A percentile compares a stretch with the other conserved stretches of the same genome.
Conservation (phyloP, 495 filamentous ascomycete species). For the Penicillium bovifimosum region DNA sequence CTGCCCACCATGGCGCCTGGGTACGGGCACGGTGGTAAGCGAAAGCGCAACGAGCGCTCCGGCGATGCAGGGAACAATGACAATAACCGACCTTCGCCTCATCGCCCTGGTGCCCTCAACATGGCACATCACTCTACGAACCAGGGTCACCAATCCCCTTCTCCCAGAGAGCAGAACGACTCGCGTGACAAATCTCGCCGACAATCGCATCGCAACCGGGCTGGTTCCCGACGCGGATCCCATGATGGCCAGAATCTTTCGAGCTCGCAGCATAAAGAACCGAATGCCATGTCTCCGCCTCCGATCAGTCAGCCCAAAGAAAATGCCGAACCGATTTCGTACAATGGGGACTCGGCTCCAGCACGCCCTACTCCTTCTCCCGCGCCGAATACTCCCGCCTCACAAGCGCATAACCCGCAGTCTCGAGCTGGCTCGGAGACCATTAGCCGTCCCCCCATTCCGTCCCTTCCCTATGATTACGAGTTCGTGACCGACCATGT, state of each 20-base stretch:
- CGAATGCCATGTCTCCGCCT: slow-evolving; percentile 37
- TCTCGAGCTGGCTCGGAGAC: slow-evolving; percentile 15
- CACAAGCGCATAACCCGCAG: slow-evolving; percentile 21
- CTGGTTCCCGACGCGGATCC: slow-evolving; percentile 27
- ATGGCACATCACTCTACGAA: slow-evolving; percentile 48
- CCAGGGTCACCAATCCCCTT: slow-evolving; percentile 28
- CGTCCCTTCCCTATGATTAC: slow-evolving; percentile 45
- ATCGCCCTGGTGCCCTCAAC: slow-evolving; percentile 55
- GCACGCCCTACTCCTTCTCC: slow-evolving; percentile 22
- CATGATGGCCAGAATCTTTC: slow-evolving; percentile 31
- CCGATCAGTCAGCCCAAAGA: slow-evolving; percentile 26
- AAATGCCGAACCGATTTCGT: slow-evolving; percentile 18
- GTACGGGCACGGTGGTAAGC: slow-evolving; percentile 48
- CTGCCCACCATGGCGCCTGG: slow-evolving; percentile 45
- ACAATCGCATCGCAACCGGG: slow-evolving; percentile 38
- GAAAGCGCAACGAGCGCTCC: slow-evolving; percentile 52
- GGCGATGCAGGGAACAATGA: slow-evolving; percentile 46
- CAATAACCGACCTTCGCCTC: slow-evolving; percentile 54
- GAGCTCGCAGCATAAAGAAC: slow-evolving; percentile 27
- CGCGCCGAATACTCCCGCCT: slow-evolving; percentile 22
- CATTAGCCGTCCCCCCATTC: slow-evolving; percentile 14
- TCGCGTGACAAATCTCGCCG: slow-evolving; percentile 41
- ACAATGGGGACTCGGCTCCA: slow-evolving; percentile 19
- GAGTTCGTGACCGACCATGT: slow-evolving; percentile 50
- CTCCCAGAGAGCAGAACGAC: slow-evolving; percentile 39